Percentiles rank a stretch among this genome's conserved stretches.
Evolutionary conservation across 306 rosid genomes (phyloP).

Genomic region (Argentina anserina): DNA sequence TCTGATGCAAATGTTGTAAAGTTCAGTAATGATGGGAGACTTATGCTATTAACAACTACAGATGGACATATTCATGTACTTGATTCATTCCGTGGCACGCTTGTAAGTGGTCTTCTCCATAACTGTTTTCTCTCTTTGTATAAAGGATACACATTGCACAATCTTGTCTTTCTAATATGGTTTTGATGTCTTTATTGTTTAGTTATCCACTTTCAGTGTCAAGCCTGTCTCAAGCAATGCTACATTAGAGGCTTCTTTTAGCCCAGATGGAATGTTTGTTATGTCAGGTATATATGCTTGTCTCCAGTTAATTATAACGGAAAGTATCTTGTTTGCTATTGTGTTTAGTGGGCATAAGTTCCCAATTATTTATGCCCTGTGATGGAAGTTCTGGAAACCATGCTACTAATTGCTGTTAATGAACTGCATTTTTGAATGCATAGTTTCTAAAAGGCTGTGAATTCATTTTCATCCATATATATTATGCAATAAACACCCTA

Average conservation of each 20-base stretch:
- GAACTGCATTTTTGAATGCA: background rate
- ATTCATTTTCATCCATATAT: background rate
- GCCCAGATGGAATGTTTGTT: conserved; percentile 95
- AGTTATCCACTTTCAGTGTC: conserved; percentile 80
- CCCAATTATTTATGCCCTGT: background rate
- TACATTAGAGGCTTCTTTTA: conserved; percentile 94
- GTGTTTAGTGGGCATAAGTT: background rate
- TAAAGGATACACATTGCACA: conserved; percentile 14
- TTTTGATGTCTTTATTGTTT: conserved; percentile 18
- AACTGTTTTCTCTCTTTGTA: background rate
- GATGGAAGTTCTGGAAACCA: background rate
- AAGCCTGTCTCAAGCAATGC: conserved; percentile 69
- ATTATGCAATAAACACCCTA: background rate
- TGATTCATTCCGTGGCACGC: conserved; percentile 92
- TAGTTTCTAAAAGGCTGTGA: background rate
- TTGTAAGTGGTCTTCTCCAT: conserved; percentile 45
- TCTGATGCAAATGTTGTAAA: conserved; percentile 95
- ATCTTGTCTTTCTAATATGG: conserved; percentile 11
- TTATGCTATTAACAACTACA: conserved; percentile 76
- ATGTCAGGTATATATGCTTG: conserved; percentile 64
- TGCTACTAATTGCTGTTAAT: background rate
- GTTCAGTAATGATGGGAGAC: conserved; percentile 93
- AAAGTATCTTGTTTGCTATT: background rate
- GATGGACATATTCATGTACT: conserved; percentile 89
- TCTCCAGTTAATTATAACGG: background rate